A percentile compares a stretch with the other conserved stretches of the same genome.
These are phyloP conservation scores for Strobilomyces echinocephalus DNA, from an alignment of 768 basidiomycete species.

Conservation along the genomic window DNA sequence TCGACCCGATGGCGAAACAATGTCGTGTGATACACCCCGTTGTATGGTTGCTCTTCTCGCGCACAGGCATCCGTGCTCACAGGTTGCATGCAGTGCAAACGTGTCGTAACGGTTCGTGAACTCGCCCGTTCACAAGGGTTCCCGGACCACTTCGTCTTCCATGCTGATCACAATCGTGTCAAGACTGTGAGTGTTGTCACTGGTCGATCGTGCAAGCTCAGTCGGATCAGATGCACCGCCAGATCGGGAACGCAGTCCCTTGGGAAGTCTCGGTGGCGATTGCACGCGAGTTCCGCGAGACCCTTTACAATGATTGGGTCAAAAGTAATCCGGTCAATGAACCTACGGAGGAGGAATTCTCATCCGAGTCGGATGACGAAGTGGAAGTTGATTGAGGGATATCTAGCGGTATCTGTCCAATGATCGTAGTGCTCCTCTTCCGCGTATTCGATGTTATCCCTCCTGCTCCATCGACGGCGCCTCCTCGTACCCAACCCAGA, in stretches of 20 bases:
- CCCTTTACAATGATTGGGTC: constrained; percentile 50
- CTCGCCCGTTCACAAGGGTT: constrained; percentile 79
- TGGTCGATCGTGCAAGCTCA: background rate
- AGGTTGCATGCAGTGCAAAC: constrained; percentile 45
- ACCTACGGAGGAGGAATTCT: constrained; percentile 31
- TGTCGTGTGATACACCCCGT: constrained; percentile 62
- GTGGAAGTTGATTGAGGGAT: constrained; percentile 30
- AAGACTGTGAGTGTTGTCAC: constrained; percentile 47
- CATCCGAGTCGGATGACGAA: background rate
- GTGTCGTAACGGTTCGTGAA: constrained; percentile 72
- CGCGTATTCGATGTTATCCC: background rate
- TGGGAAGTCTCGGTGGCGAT: constrained; percentile 60
- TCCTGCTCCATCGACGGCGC: constrained; percentile 23
- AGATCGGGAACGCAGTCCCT: constrained; percentile 79
- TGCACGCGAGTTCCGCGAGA: constrained; percentile 54
- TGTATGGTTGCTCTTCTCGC: constrained; percentile 34
- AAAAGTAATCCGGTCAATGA: constrained; percentile 20
- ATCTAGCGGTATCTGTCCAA: background rate
- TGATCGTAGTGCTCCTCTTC: background rate
- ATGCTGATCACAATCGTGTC: constrained; percentile 47
- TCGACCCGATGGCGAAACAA: constrained; percentile 77
- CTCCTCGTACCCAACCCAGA: constrained; percentile 83
- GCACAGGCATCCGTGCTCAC: background rate
- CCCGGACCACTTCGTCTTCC: constrained; percentile 67
- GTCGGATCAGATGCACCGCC: constrained; percentile 60